Evolutionary conservation across 2,329 filamentous ascomycete genomes (phyloP).

Genomic region (Beauveria asiatica): DNA sequence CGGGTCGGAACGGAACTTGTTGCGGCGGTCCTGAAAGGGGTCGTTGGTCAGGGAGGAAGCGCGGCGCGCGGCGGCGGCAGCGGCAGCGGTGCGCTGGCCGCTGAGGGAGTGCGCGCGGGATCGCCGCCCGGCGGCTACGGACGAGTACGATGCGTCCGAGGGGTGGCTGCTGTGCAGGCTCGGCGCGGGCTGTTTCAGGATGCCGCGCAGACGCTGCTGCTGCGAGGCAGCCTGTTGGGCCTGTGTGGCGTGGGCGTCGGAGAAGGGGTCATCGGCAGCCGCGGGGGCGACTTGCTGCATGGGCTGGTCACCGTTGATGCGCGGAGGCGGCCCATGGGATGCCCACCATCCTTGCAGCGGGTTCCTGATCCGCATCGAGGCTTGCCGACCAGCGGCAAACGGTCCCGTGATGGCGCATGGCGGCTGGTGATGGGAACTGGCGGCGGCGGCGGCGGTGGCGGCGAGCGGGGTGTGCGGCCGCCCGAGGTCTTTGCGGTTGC

Average conservation of each 20-base stretch:
- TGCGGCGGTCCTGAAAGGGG: conserved; percentile 38
- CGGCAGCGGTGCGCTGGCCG: conserved; percentile 22
- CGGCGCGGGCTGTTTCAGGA: conserved; percentile 23
- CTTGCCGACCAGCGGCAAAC: conserved; percentile 4
- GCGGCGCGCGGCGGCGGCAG: not conserved
- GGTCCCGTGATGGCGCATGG: not conserved
- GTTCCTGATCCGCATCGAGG: not conserved
- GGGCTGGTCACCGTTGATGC: not conserved
- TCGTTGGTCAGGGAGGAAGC: conserved; percentile 27
- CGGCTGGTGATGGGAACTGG: not conserved
- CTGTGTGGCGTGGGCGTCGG: conserved; percentile 36
- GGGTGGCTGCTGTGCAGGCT: conserved; percentile 24
- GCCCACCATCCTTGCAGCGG: conserved; percentile 4
- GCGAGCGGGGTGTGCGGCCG: not conserved
- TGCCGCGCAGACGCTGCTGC: conserved; percentile 20
- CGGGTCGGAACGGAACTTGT: conserved; percentile 54
- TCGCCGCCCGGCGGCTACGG: conserved; percentile 22
- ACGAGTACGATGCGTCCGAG: conserved; percentile 25
- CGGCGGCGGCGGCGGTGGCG: not conserved
- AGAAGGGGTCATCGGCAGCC: conserved; percentile 35
- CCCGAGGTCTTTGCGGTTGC: conserved; percentile 25
- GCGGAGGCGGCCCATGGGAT: not conserved
- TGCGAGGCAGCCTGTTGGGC: conserved; percentile 11
- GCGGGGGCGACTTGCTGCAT: too few species aligned
- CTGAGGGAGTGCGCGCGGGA: conserved; percentile 40